phyloP scores from a whole-genome alignment of 139 green algal genomes.

The Chlorella sp. region DNA sequence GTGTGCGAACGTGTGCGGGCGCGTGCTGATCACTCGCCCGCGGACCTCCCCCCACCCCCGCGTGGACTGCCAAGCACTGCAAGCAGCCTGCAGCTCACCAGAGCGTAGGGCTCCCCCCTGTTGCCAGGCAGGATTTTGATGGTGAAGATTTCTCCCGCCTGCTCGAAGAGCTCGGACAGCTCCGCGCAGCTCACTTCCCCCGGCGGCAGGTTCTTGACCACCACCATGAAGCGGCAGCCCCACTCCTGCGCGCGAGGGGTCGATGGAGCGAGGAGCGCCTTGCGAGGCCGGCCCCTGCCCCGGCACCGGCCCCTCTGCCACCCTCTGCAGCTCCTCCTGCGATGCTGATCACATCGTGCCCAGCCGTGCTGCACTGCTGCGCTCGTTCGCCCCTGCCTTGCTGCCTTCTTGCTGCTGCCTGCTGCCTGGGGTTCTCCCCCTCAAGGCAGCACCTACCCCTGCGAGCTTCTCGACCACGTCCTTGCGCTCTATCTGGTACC shows the following conservation, averaged over 20 bases:
- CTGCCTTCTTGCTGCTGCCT: no score
- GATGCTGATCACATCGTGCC: neutral
- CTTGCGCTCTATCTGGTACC: constrained; percentile 10
- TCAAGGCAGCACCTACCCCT: constrained; percentile 1
- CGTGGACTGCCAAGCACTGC: no score
- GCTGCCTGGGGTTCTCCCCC: no score
- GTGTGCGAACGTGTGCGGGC: no score
- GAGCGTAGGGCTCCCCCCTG: constrained; percentile 5
- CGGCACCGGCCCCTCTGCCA: no score
- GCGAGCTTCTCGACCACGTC: constrained; percentile 9
- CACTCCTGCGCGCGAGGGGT: constrained; percentile 7
- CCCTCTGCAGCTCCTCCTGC: neutral
- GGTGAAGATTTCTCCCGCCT: constrained; percentile 8
- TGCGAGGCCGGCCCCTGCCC: no score
- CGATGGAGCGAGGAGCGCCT: no score
- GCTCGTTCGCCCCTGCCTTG: neutral
- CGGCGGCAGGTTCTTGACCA: constrained; percentile 9
- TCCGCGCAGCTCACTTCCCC: constrained; percentile 6
- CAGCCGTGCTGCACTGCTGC: neutral
- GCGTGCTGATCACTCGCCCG: no score
- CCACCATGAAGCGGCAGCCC: constrained; percentile 12
- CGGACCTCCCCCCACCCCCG: no score
- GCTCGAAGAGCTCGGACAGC: constrained; percentile 4
- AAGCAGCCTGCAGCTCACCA: no score
- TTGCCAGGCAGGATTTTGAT: constrained; percentile 10